phyloP scores from a whole-genome alignment of 192 early-diverging fungal genomes.

The Backusella psychrophila region DNA sequence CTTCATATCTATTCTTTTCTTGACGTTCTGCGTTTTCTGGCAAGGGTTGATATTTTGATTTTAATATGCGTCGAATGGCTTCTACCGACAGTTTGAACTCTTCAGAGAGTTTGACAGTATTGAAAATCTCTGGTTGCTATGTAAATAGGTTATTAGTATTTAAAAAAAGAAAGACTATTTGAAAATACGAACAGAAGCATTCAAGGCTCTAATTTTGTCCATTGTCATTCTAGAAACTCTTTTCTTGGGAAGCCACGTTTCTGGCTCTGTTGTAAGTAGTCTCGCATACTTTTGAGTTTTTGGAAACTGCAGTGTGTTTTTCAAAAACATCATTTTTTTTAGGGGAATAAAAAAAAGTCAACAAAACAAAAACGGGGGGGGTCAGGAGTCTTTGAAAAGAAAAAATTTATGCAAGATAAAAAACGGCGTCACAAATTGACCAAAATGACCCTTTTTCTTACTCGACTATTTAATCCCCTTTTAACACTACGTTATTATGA shows the following conservation, averaged over 20 bases:
- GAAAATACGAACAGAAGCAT: slow-evolving; percentile 8
- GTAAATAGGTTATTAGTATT: background rate
- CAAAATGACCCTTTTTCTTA: background rate
- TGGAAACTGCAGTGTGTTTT: background rate
- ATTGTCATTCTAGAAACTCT: slow-evolving; percentile 19
- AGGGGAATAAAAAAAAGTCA: background rate
- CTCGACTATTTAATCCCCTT: background rate
- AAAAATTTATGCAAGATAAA: background rate
- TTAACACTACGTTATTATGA: background rate
- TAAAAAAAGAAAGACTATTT: background rate
- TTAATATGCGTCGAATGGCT: slow-evolving; percentile 50
- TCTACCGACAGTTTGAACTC: slow-evolving; percentile 55
- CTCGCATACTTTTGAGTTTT: background rate
- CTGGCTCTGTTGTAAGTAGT: background rate
- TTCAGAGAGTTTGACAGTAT: slow-evolving; percentile 39
- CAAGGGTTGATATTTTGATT: slow-evolving; percentile 43
- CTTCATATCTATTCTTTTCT: slow-evolving; percentile 39
- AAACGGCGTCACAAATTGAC: background rate
- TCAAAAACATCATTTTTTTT: background rate
- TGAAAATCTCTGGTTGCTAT: slow-evolving; percentile 47
- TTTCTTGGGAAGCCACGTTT: slow-evolving; percentile 12
- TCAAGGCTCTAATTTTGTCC: slow-evolving; percentile 19
- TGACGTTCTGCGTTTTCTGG: slow-evolving; percentile 32
- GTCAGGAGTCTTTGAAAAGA: background rate
- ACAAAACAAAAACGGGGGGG: background rate